Base-by-base conservation (phyloP, 2,329 filamentous ascomycete genomes). In the Epichloe bromicola region DNA sequence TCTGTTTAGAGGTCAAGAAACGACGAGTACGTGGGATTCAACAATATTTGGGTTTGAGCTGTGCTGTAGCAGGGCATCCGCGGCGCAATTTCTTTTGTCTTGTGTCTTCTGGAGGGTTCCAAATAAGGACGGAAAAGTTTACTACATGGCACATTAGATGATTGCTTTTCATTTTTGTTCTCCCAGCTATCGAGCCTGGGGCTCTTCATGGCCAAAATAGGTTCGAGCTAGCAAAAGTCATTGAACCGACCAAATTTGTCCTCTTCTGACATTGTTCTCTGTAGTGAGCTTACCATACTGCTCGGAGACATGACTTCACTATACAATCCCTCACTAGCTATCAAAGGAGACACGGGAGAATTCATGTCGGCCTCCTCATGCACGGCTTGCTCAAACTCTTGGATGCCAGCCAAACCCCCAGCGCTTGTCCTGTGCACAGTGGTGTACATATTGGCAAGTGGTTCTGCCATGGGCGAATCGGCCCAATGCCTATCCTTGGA, bases 241-340 rank as follows among this genome's bases (percentile, higher is more conserved):
- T 42, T 42, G 8, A 42, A 42, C 19, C 19, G n/a, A 42, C 12
- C 12, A 12, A 20, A 4, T 20, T 42, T 19, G 7, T 34, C 23
- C 57, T 43, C 58, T 39, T 37, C 46, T 17, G 39, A 51, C 6
- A 11, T 33, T 14, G 26, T 49, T 46, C 26, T 17, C 17, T 41
- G 46, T 34, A 49, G 23, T n/a, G 50, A 36, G 26, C 50, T 52
- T 17, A 52, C 34, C 39, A 52, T 43, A 26, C 33, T 40, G 46
- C n/a, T 30, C 30, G 33, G 47, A 30, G 38, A 50, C 33, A 44
- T 19, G 23, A 53, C 51, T 23, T 51, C 54, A 59, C 62, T 56
- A 55, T 60, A 58, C 17, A 51, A 40, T 33, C 23, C 34, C 6
- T 45, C 41, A 38, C 34, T 45, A 10, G 26, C 33, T 17, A 49